These are phyloP conservation scores for Naumovozyma baii DNA, from an alignment of 805 yeast genomes.

Conservation along the genomic window DNA sequence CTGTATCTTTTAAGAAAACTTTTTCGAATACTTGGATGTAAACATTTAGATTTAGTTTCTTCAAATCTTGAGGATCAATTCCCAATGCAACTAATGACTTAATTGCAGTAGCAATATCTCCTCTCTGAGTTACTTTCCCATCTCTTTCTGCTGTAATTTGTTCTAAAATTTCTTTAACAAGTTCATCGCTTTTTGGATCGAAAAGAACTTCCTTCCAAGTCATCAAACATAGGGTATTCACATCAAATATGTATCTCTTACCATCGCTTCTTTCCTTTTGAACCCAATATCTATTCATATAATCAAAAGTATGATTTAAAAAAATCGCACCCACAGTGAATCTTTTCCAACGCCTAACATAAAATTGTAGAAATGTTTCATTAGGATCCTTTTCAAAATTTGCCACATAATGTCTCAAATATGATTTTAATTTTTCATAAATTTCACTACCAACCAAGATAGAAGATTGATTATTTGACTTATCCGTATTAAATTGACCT, in stretches of 20 bases:
- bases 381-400: constrained; percentile 41
- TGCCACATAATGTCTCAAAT: constrained; percentile 51
- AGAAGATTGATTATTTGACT: constrained; percentile 30
- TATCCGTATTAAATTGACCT: constrained; percentile 33
- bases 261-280: constrained; percentile 93
- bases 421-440: constrained; percentile 59
- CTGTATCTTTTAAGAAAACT: constrained; percentile 62
- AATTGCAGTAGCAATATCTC: constrained; percentile 60
- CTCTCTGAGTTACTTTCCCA: constrained; percentile 61
- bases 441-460: constrained; percentile 81
- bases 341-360: constrained; percentile 81
- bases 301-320: constrained; percentile 86
- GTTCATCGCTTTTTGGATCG: constrained; percentile 45
- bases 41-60: constrained; percentile 71
- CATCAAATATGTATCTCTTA: constrained; percentile 79
- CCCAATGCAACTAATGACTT: constrained; percentile 85
- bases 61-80: constrained; percentile 80
- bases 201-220: constrained; percentile 86
- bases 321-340: constrained; percentile 86
- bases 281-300: constrained; percentile 96
- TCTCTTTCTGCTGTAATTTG: constrained; percentile 72
- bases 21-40: constrained; percentile 74
- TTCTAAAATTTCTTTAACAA: constrained; percentile 64
- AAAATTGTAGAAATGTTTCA: constrained; percentile 70
- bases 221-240: constrained; percentile 75